Percentiles rank a stretch among this genome's conserved stretches.
Evolutionary conservation across 2,329 filamentous ascomycete genomes (phyloP).

Genomic region (Ophiocordyceps sinensis): DNA sequence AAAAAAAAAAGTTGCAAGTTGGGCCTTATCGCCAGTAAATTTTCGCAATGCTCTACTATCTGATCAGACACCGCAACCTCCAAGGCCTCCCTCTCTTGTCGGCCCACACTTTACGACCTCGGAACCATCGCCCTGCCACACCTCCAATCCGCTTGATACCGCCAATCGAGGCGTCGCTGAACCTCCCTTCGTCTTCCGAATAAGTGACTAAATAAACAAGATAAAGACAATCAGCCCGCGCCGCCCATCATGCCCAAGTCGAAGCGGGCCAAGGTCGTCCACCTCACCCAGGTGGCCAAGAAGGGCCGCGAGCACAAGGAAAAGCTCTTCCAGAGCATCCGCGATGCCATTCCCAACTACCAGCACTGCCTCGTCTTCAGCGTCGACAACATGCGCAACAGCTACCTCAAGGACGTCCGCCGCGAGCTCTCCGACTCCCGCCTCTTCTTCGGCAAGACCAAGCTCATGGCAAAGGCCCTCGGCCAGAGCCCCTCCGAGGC

Average conservation of each 20-base stretch:
- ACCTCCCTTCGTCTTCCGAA: neutral
- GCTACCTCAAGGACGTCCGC: slow-evolving; percentile 81
- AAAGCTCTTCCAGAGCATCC: slow-evolving; percentile 76
- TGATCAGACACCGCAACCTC: slow-evolving; percentile 9
- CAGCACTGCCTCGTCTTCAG: slow-evolving; percentile 86
- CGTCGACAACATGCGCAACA: slow-evolving; percentile 97
- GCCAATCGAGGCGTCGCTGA: too few relatives aligned
- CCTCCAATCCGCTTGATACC: too few relatives aligned
- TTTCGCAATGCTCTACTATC: slow-evolving; percentile 18
- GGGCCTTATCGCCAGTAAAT: slow-evolving; percentile 6
- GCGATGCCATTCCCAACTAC: slow-evolving; percentile 71
- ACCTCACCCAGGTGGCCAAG: slow-evolving; percentile 83
- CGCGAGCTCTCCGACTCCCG: slow-evolving; percentile 65
- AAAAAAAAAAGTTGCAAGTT: slow-evolving; percentile 1
- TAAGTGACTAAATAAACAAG: neutral
- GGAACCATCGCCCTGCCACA: too few relatives aligned
- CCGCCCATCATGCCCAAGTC: slow-evolving; percentile 73
- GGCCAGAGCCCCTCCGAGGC: slow-evolving; percentile 66
- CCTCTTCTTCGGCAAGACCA: slow-evolving; percentile 97
- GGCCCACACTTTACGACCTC: neutral
- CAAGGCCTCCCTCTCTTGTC: slow-evolving; percentile 1
- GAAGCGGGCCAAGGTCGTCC: slow-evolving; percentile 77
- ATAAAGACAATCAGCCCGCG: slow-evolving; percentile 2
- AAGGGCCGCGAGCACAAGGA: slow-evolving; percentile 88
- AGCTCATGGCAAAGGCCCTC: slow-evolving; percentile 94